Conservation (phyloP, 164 flowering plant genomes). For the Pachysandra terminalis region DNA sequence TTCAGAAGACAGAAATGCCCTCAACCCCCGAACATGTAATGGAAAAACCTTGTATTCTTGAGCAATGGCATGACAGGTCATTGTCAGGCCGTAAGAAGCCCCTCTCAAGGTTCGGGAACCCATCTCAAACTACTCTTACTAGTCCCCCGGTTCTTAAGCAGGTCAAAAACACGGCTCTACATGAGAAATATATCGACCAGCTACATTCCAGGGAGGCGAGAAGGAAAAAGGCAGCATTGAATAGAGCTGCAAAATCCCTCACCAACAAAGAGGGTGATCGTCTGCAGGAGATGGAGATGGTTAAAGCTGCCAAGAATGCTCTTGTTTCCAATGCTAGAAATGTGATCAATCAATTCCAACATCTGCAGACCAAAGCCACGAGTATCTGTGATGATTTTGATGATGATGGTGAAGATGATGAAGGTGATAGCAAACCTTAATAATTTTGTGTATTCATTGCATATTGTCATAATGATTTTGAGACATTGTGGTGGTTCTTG, state of each 20-base stretch:
- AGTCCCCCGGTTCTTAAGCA: constrained; percentile 84
- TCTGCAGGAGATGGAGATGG: constrained; percentile 21
- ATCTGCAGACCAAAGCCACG: constrained; percentile 24
- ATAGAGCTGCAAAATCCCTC: constrained; percentile 15
- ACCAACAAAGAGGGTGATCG: constrained; percentile 15
- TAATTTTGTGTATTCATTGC: background rate
- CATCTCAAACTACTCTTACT: constrained; percentile 24
- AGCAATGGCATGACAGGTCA: constrained; percentile 26
- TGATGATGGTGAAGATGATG: constrained; percentile 33
- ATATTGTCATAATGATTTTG: no score
- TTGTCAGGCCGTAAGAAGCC: constrained; percentile 36
- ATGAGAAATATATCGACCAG: constrained; percentile 82
- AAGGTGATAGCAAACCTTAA: constrained; percentile 23
- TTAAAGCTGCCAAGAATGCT: constrained; percentile 52
- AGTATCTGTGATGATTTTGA: constrained; percentile 29
- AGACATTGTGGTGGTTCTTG: no score
- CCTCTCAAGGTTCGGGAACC: constrained; percentile 33
- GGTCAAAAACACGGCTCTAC: constrained; percentile 69
- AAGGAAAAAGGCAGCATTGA: constrained; percentile 38
- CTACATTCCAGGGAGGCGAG: constrained; percentile 69
- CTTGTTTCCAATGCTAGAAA: constrained; percentile 50
- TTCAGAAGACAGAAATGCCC: constrained; percentile 12
- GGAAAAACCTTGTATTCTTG: constrained; percentile 22
- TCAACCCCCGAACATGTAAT: constrained; percentile 41
- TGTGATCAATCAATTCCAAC: constrained; percentile 42